Percentiles rank a stretch among this genome's conserved stretches.
Conservation (phyloP, 768 basidiomycete species). For the Serendipita vermifera region DNA sequence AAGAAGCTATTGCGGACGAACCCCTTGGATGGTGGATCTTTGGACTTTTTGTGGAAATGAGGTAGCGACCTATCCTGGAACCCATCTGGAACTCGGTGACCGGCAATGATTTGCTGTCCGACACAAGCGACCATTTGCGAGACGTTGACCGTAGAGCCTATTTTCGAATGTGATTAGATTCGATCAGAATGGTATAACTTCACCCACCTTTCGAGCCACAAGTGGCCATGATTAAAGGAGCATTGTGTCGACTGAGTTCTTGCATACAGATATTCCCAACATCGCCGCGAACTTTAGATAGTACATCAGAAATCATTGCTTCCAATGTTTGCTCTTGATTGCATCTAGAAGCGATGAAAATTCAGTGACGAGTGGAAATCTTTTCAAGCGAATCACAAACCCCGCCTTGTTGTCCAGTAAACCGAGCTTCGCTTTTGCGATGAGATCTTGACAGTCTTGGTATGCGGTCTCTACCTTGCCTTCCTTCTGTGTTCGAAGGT, state of each 20-base stretch:
- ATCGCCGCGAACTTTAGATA: constrained; percentile 91
- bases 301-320: constrained; percentile 82
- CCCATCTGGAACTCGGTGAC: constrained; percentile 95
- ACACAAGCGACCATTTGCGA: constrained; percentile 99
- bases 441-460: constrained; percentile 71
- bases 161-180: constrained; percentile 3
- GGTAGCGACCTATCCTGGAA: constrained; percentile 99
- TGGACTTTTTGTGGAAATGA: constrained; percentile 94
- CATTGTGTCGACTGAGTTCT: constrained; percentile 94
- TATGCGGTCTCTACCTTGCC: constrained; percentile 79
- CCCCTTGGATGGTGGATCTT: constrained; percentile 92
- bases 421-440: constrained; percentile 81
- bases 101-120: constrained; percentile 96
- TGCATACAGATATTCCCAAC: constrained; percentile 97
- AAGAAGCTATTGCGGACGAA: constrained; percentile 98
- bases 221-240: constrained; percentile 96
- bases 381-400: constrained; percentile 88
- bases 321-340: constrained; percentile 95
- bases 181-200: neutral
- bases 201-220: constrained; percentile 90
- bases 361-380: constrained; percentile 90
- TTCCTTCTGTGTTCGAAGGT: constrained; percentile 71
- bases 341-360: constrained; percentile 76
- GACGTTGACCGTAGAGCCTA: constrained; percentile 96
- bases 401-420: constrained; percentile 95